phyloP scores from a whole-genome alignment of 371 early-diverging fungal species.

The Batkoa obscura region DNA sequence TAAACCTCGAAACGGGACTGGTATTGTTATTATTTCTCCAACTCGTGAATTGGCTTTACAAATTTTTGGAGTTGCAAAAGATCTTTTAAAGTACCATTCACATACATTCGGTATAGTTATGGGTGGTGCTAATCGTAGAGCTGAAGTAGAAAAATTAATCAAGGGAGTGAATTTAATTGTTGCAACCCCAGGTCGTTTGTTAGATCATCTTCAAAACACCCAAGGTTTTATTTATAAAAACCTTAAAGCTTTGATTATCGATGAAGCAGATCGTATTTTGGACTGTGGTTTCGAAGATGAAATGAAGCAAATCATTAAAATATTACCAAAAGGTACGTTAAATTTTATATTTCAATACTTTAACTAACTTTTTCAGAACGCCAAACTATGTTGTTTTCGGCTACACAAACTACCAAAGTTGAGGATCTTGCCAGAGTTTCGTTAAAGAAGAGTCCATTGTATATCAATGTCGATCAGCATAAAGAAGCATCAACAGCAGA shows the following conservation, averaged over 20 bases:
- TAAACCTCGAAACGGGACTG: conserved; percentile 93
- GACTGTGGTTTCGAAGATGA: conserved; percentile 97
- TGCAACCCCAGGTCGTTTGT: conserved; percentile 95
- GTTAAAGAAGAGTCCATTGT: conserved; percentile 75
- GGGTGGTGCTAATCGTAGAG: conserved; percentile 90
- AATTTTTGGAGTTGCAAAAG: conserved; percentile 93
- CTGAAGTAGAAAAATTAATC: conserved; percentile 79
- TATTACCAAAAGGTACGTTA: conserved; percentile 44
- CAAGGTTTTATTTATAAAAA: conserved; percentile 82
- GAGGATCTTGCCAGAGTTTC: conserved; percentile 90
- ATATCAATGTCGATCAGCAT: conserved; percentile 90
- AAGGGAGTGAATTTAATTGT: conserved; percentile 91
- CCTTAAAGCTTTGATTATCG: conserved; percentile 81
- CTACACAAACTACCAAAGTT: conserved; percentile 96
- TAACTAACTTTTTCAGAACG: conserved; percentile 29
- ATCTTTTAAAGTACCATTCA: conserved; percentile 71
- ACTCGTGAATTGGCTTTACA: conserved; percentile 99
- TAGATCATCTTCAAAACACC: conserved; percentile 93
- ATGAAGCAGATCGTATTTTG: conserved; percentile 97
- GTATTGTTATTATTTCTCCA: conserved; percentile 92
- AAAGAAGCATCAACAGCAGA: conserved; percentile 83
- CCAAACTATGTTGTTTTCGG: conserved; percentile 95
- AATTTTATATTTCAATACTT: not conserved
- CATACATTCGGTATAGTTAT: conserved; percentile 96
- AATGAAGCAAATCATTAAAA: conserved; percentile 89